Evolutionary conservation across 371 early-diverging fungal genomes (phyloP).

Genomic region (Mortierella sp.): DNA sequence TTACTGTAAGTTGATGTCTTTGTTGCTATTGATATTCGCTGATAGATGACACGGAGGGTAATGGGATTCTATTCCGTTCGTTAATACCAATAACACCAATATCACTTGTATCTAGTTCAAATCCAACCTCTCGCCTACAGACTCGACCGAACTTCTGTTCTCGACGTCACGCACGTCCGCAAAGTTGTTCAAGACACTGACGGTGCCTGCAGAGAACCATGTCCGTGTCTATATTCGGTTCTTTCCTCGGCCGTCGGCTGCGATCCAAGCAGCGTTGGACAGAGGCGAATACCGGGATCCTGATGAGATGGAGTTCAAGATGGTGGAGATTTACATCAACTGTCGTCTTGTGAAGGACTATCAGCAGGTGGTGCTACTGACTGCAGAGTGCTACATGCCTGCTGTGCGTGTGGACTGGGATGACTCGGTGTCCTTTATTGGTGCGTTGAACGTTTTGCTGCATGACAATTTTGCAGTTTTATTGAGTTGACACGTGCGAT

Average conservation of each 20-base stretch:
- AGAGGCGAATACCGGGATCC: conserved; percentile 44
- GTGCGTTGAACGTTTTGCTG: conserved; percentile 15
- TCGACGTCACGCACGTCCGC: conserved; percentile 76
- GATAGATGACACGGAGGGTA: too few relatives aligned
- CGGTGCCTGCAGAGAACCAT: conserved; percentile 67
- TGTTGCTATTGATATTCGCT: not conserved
- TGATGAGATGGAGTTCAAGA: conserved; percentile 61
- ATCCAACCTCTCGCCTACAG: conserved; percentile 66
- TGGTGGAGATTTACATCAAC: conserved; percentile 74
- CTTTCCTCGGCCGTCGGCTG: conserved; percentile 60
- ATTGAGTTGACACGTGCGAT: not conserved
- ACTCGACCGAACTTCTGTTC: conserved; percentile 73
- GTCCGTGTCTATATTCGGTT: conserved; percentile 74
- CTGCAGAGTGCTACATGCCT: conserved; percentile 69
- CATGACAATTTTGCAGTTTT: not conserved
- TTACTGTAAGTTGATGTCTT: conserved; percentile 55
- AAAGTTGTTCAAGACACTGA: conserved; percentile 73
- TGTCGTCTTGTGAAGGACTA: conserved; percentile 83
- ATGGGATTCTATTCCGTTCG: not conserved
- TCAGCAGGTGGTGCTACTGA: conserved; percentile 69
- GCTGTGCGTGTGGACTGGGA: conserved; percentile 54
- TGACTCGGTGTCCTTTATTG: conserved; percentile 56
- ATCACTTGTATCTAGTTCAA: conserved; percentile 56
- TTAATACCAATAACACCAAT: not conserved
- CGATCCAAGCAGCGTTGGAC: conserved; percentile 51